Base-by-base conservation (phyloP, 228 moss, liverwort and hornwort genomes). In the Sphagnum magellanicum region DNA sequence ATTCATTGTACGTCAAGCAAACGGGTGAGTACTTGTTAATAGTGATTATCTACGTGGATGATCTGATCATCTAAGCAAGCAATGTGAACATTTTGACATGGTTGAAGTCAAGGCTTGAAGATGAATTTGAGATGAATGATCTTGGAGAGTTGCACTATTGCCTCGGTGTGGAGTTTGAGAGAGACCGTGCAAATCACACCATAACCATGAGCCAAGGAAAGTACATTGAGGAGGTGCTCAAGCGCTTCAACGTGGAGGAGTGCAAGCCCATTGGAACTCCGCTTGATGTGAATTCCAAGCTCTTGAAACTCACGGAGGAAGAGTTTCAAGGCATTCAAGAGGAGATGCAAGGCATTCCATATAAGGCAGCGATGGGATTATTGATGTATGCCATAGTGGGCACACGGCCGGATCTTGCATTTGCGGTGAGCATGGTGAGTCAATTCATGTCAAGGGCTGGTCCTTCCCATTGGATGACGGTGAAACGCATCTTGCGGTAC, bases 31-130 rank as follows among this genome's bases (percentile, higher is more conserved):
- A 65, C 14, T 2, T 72, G 5, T 4, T 64, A 8, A 52, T 52
- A 10, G 62, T 72, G 15, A 12, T 63, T 4, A 53, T 72, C 4
- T 72, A 72, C 64, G 72, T 72, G 8, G 72, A 72, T 52, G 72
- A 72, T 32, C 17, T 72, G 48, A 72, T 72, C 48, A 53, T 72
- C 6, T 52, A 66, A 65, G 14, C 64, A 12, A 67, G 52, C 50
- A 8, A 52, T 16, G 12, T 67, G 67, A 52, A 4, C 12, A 49
- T 50, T 16, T 12, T 67, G 16, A 51, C 4, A 0, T 16, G 16
- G 6, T 52, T 67, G 8, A 67, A 67, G 5, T 11, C 4, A 5
- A 11, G 12, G 11, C 67, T 67, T 51, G 50, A 52, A 15, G 50
- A 51, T 5, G 64, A 64, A 14, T 63, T 64, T 53, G 52, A 48